A percentile compares a stretch with the other conserved stretches of the same genome.
Conservation (phyloP, 768 basidiomycete genomes). For the Pholiota molesta region DNA sequence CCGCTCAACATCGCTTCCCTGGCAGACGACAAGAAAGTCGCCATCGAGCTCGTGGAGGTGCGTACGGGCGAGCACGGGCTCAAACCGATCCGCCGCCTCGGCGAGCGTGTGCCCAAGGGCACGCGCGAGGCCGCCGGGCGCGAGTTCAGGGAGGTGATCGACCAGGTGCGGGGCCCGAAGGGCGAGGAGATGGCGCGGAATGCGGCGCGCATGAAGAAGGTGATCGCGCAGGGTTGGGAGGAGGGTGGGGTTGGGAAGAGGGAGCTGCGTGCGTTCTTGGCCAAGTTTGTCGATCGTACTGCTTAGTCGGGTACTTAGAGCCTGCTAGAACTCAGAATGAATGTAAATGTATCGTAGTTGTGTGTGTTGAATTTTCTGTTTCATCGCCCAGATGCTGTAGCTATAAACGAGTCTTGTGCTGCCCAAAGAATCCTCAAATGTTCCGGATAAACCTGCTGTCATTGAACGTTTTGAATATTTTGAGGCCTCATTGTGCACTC, state of each 20-base stretch:
- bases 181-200: not conserved
- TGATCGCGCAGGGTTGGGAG: slow-evolving; percentile 3
- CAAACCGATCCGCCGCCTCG: slow-evolving; percentile 13
- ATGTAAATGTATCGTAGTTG: no score
- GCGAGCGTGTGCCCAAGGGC: slow-evolving; percentile 6
- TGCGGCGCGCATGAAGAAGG: slow-evolving; percentile 5
- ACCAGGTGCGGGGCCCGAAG: not conserved
- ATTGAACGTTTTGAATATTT: no score
- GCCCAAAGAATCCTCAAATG: no score
- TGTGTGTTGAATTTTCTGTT: no score
- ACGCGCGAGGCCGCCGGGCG: slow-evolving; percentile 16
- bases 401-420: no score
- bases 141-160: slow-evolving; percentile 10
- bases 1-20: slow-evolving; percentile 11
- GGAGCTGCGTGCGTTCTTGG: slow-evolving; percentile 6
- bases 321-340: no score
- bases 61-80: slow-evolving; percentile 15
- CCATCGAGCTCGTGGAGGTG: slow-evolving; percentile 20
- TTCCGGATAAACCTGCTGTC: no score
- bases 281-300: not conserved
- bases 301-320: no score
- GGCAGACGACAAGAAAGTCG: slow-evolving; percentile 7
- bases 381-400: no score
- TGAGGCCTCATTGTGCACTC: no score
- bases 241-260: not conserved